Evolutionary conservation across 768 basidiomycete species (phyloP), one percentile per base, ranked within the genome.

Genomic region (Phaeotremella skinneri): DNA sequence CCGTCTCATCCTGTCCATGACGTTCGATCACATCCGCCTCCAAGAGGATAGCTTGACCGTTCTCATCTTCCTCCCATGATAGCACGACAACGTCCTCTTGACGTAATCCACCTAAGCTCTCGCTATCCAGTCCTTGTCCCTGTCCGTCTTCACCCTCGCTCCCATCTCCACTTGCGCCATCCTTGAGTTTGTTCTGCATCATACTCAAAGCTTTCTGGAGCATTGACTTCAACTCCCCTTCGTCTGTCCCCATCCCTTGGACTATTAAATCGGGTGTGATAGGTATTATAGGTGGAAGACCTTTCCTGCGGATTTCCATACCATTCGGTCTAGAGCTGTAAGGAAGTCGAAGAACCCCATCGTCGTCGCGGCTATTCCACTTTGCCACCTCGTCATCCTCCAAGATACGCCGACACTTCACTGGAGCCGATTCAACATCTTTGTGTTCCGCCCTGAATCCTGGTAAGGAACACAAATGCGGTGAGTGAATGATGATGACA

Each of bases 401-500:
- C 9, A 73, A 47, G 4, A 75, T 61, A 52, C 69, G 64, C 25
- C 75, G 57, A 61, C 75, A 76, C 41, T 48, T 55, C 14, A 76
- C 68, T 16, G 49, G 55, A 0, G 71, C 67, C 3, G 61, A 37
- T 26, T 67, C 61, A 17, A 64, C 51, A 21, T 68, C 59, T 29
- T 62, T 54, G 37, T 65, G 45, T 11, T 54, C 54, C 14, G 59
- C 48, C 76, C 84, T 87, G 81, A 99, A 98, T 11, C 92, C 90
- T 17, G 92, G 92, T 68, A 94, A 87, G 59, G 86, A 85, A 72
- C 96, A 98, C 20, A 99, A 82, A 55, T 91, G 88, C 31, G 96
- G 93, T 0, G 94, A 96, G 75, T 97, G 89, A 58, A 98, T 85
- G 64, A 97, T 87, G 51, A 98, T 81, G 45, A 96, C 85, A 75